These are phyloP conservation scores for Apiospora hydei DNA, from an alignment of 2,329 filamentous ascomycete genomes.

Conservation along the genomic window DNA sequence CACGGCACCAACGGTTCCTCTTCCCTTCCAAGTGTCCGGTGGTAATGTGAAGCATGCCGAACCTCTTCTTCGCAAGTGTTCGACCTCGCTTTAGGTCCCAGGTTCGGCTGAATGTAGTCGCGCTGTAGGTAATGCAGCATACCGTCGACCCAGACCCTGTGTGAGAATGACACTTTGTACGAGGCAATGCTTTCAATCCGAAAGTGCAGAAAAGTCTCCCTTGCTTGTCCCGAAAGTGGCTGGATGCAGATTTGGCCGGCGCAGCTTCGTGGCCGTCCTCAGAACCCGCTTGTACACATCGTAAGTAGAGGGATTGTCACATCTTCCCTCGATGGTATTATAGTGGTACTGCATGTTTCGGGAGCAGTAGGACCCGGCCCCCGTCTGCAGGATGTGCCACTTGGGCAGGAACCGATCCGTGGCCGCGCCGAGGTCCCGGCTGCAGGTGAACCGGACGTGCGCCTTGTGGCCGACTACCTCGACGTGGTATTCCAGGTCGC, in stretches of 20 bases:
- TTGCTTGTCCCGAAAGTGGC: background rate
- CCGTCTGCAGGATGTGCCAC: background rate
- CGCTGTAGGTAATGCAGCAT: no score
- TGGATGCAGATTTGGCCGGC: background rate
- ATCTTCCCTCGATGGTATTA: background rate
- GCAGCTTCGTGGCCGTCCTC: background rate
- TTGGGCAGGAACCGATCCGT: background rate
- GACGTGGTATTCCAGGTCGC: background rate
- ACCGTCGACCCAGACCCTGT: no score
- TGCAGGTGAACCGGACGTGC: slow-evolving; percentile 9
- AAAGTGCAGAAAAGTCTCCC: background rate
- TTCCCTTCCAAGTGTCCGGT: no score
- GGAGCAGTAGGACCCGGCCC: background rate
- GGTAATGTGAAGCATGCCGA: no score
- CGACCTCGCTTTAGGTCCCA: no score
- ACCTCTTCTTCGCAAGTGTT: no score
- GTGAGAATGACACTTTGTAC: no score
- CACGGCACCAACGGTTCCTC: no score
- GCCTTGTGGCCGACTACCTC: background rate
- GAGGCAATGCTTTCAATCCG: background rate
- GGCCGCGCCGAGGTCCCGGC: background rate
- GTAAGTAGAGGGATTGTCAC: background rate
- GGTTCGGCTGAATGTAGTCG: no score
- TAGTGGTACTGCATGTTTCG: background rate
- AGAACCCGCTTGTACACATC: background rate